Conservation (phyloP, 495 filamentous ascomycete species). For the Bathelium albidoporum region DNA sequence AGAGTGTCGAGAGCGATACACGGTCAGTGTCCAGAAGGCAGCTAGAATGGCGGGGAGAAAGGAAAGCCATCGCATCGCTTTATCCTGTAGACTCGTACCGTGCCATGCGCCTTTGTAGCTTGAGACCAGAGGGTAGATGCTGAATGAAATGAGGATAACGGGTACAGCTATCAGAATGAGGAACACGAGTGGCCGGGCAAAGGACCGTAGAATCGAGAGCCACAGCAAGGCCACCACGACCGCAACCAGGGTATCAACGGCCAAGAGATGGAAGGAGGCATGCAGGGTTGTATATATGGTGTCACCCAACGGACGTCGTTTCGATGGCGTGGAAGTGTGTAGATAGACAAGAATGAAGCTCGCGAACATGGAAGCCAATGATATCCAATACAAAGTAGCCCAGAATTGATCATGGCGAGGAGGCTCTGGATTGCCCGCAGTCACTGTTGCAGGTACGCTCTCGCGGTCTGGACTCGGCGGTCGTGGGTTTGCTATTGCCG, state of each 20-base stretch:
- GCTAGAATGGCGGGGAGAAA: slow-evolving; percentile 64
- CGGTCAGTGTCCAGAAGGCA: slow-evolving; percentile 68
- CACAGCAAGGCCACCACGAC: slow-evolving; percentile 78
- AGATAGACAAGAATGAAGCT: slow-evolving; percentile 81
- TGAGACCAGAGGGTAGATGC: slow-evolving; percentile 79
- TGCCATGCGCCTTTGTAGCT: slow-evolving; percentile 68
- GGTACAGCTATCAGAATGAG: slow-evolving; percentile 75
- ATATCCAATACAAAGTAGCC: slow-evolving; percentile 82
- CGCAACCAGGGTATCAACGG: slow-evolving; percentile 82
- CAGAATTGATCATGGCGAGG: slow-evolving; percentile 79
- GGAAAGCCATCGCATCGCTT: slow-evolving; percentile 79
- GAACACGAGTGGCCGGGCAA: slow-evolving; percentile 69
- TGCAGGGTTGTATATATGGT: slow-evolving; percentile 88
- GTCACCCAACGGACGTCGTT: slow-evolving; percentile 63
- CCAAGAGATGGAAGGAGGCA: slow-evolving; percentile 77
- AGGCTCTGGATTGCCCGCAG: slow-evolving; percentile 37
- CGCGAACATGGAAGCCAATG: slow-evolving; percentile 68
- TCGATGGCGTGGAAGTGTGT: slow-evolving; percentile 62
- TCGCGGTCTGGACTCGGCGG: slow-evolving; percentile 36
- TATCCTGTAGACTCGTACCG: slow-evolving; percentile 68
- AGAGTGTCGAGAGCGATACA: slow-evolving; percentile 67
- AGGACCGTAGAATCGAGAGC: slow-evolving; percentile 79
- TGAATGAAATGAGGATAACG: slow-evolving; percentile 73
- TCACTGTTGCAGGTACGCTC: slow-evolving; percentile 41
- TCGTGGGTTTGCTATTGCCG: slow-evolving; percentile 27